These are phyloP conservation scores for Podaxis sp. DNA, from an alignment of 768 basidiomycete genomes.

Conservation along the genomic window DNA sequence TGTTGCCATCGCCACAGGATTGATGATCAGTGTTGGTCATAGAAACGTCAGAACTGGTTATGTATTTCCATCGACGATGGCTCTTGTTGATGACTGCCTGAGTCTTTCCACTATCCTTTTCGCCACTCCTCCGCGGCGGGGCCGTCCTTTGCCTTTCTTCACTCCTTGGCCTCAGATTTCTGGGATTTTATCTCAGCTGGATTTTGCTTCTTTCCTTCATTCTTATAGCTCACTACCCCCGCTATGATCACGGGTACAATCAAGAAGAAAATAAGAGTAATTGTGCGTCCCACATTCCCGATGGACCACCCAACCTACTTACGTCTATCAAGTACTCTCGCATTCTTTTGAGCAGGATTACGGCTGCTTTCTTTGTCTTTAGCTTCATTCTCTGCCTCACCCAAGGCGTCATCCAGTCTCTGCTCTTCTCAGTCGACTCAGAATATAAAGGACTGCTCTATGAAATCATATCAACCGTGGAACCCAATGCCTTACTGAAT, in stretches of 20 bases:
- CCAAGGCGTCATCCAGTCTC: conserved; percentile 47
- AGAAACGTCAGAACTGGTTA: background rate
- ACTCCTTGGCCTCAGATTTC: conserved; percentile 11
- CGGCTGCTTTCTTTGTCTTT: conserved; percentile 47
- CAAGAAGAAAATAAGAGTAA: conserved; percentile 14
- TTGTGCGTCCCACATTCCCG: conserved; percentile 12
- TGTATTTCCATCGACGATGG: no score
- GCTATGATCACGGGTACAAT: conserved; percentile 8
- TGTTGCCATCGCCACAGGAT: background rate
- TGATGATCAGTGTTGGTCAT: background rate
- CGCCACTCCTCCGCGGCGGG: background rate
- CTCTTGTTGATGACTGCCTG: no score
- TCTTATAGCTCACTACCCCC: conserved; percentile 7
- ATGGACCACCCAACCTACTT: background rate
- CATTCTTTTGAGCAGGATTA: conserved; percentile 33
- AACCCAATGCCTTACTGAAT: conserved; percentile 25
- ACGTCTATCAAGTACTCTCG: conserved; percentile 26
- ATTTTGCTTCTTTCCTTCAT: conserved; percentile 9
- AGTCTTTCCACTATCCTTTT: background rate
- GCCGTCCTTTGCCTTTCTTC: conserved; percentile 10
- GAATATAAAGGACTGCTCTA: conserved; percentile 32
- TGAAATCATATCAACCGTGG: conserved; percentile 31
- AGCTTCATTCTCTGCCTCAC: conserved; percentile 46
- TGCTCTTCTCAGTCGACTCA: conserved; percentile 42
- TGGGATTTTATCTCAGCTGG: conserved; percentile 13